These are phyloP conservation scores for Trebouxia sp. DNA, from an alignment of 139 green algal species.

Conservation along the genomic window DNA sequence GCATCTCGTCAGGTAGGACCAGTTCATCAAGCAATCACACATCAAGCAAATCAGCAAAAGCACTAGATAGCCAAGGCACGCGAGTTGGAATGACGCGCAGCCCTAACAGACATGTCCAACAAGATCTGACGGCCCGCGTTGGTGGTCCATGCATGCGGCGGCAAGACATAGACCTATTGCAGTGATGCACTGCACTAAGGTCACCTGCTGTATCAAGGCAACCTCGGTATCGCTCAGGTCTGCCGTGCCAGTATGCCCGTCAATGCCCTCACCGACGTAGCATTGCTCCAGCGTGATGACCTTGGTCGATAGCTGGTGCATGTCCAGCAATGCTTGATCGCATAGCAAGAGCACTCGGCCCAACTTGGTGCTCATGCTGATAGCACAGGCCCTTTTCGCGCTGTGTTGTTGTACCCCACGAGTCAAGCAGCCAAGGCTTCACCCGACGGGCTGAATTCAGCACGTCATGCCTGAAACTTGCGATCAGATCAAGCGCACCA, in stretches of 20 bases:
- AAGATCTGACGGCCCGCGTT: slow-evolving; percentile 14
- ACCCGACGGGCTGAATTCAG: neutral
- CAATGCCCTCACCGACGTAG: slow-evolving; percentile 4
- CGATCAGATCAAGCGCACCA: no score
- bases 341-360: neutral
- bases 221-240: slow-evolving; percentile 4
- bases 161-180: no score
- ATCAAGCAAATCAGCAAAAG: no score
- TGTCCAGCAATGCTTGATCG: slow-evolving; percentile 9
- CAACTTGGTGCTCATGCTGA: slow-evolving; percentile 2
- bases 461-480: neutral
- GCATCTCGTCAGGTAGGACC: no score
- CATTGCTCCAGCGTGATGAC: slow-evolving; percentile 14
- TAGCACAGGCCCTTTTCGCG: neutral
- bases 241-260: neutral
- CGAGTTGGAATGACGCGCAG: neutral
- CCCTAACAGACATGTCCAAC: neutral
- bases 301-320: slow-evolving; percentile 1
- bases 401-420: neutral
- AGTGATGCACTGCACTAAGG: no score
- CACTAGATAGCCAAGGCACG: no score
- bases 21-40: no score
- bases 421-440: neutral
- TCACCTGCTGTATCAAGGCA: slow-evolving; percentile 4
- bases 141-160: neutral